Evolutionary conservation across 306 rosid genomes (phyloP).

Genomic region (Vachellia pachyceras): DNA sequence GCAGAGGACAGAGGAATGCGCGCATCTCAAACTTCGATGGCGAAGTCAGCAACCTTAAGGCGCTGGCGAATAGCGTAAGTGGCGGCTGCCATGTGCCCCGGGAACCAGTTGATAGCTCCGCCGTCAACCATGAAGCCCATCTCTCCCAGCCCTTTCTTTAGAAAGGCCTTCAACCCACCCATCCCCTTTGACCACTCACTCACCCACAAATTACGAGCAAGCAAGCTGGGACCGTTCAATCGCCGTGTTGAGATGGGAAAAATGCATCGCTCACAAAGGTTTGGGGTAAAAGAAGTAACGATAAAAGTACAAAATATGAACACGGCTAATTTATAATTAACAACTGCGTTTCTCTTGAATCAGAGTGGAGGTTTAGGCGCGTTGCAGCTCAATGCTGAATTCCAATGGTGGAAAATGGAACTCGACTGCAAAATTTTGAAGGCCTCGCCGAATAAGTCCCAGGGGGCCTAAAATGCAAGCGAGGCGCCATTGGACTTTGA

Average conservation of each 20-base stretch:
- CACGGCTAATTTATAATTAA: not conserved
- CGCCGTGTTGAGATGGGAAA: not conserved
- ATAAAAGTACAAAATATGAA: not conserved
- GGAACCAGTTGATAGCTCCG: constrained; percentile 85
- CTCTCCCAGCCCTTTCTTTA: constrained; percentile 81
- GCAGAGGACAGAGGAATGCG: constrained; percentile 87
- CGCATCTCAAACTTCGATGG: constrained; percentile 85
- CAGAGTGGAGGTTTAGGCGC: not conserved
- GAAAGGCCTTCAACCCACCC: constrained; percentile 52
- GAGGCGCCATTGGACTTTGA: not conserved
- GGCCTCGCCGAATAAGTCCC: not conserved
- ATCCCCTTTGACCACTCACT: constrained; percentile 14
- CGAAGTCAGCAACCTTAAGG: constrained; percentile 80
- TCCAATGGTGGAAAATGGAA: not conserved
- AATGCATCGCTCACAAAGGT: not conserved
- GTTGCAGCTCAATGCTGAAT: not conserved
- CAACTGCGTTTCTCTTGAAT: not conserved
- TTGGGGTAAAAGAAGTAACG: not conserved
- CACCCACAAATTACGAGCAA: not conserved
- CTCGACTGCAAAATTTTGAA: not conserved
- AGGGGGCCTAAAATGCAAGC: not conserved
- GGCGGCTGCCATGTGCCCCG: constrained; percentile 97
- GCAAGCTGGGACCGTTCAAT: not conserved
- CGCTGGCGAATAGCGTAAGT: constrained; percentile 76
- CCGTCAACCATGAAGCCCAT: constrained; percentile 75